A percentile compares a stretch with the other conserved stretches of the same genome.
These are phyloP conservation scores for Alternaria rosae DNA, from an alignment of 2,329 filamentous ascomycete species.

Conservation along the genomic window DNA sequence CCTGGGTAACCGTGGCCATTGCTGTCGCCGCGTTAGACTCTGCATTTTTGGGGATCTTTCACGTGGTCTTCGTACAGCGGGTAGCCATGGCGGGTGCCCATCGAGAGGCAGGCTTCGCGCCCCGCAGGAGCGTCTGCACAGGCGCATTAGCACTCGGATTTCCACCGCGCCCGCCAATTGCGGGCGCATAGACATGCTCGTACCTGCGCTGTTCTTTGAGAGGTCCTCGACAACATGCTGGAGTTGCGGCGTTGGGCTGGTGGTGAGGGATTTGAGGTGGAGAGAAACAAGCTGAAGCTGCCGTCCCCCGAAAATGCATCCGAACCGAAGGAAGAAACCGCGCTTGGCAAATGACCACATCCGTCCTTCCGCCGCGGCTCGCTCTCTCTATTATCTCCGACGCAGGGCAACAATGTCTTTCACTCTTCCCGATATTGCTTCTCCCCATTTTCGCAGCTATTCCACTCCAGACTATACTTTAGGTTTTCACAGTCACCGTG, in stretches of 20 bases:
- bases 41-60: neutral
- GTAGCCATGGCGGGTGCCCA: slow-evolving; percentile 61
- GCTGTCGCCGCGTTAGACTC: slow-evolving; percentile 33
- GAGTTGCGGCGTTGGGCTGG: slow-evolving; percentile 35
- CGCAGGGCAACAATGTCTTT: neutral
- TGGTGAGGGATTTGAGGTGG: slow-evolving; percentile 47
- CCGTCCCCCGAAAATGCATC: slow-evolving; percentile 44
- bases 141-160: slow-evolving; percentile 33
- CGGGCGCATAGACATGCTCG: slow-evolving; percentile 23
- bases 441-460: neutral
- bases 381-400: slow-evolving; percentile 10
- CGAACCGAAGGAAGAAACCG: slow-evolving; percentile 28
- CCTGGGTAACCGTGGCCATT: slow-evolving; percentile 76
- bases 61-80: slow-evolving; percentile 58
- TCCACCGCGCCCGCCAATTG: slow-evolving; percentile 33
- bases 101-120: slow-evolving; percentile 57
- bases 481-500: neutral
- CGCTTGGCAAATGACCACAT: slow-evolving; percentile 41
- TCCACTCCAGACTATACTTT: neutral
- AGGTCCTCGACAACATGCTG: slow-evolving; percentile 56
- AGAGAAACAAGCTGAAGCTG: slow-evolving; percentile 44
- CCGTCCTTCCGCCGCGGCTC: slow-evolving; percentile 29
- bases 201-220: slow-evolving; percentile 59
- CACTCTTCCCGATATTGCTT: neutral
- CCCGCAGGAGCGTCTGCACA: slow-evolving; percentile 63